These are phyloP conservation scores for Hericium erinaceus DNA, from an alignment of 768 basidiomycete genomes.

Conservation along the genomic window DNA sequence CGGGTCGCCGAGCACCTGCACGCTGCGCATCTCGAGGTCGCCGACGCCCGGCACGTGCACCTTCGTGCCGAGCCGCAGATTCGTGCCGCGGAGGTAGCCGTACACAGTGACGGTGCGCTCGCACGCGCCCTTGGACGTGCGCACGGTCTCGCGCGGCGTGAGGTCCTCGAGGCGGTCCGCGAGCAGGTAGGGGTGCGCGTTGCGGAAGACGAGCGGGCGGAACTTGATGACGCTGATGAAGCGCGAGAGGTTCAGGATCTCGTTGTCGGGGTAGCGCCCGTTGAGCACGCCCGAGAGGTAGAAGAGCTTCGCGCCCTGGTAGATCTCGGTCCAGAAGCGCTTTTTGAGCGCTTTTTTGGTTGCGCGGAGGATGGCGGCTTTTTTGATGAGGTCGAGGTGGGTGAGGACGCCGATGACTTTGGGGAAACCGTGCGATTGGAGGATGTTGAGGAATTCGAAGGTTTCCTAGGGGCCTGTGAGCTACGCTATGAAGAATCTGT, in stretches of 20 bases:
- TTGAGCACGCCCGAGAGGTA: slow-evolving; percentile 96
- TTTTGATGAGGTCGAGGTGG: slow-evolving; percentile 96
- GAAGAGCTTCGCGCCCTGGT: slow-evolving; percentile 96
- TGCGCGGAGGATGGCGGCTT: slow-evolving; percentile 70
- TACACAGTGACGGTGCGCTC: slow-evolving; percentile 93
- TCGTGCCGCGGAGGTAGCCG: slow-evolving; percentile 89
- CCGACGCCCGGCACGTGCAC: slow-evolving; percentile 95
- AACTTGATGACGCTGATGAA: slow-evolving; percentile 99
- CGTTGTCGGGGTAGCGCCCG: slow-evolving; percentile 93
- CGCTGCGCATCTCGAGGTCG: slow-evolving; percentile 68
- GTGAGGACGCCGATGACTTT: slow-evolving; percentile 96
- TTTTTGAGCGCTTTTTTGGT: slow-evolving; percentile 95
- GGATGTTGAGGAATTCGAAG: slow-evolving; percentile 95
- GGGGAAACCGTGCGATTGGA: slow-evolving; percentile 95
- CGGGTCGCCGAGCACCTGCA: slow-evolving; percentile 80
- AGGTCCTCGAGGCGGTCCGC: slow-evolving; percentile 94
- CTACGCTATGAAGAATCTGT: not conserved
- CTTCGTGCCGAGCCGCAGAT: slow-evolving; percentile 62
- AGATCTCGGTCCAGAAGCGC: slow-evolving; percentile 99
- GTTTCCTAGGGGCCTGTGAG: slow-evolving; percentile 59
- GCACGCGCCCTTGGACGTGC: slow-evolving; percentile 74
- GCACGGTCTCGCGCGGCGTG: slow-evolving; percentile 77
- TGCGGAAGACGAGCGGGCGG: slow-evolving; percentile 92
- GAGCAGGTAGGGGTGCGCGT: slow-evolving; percentile 89
- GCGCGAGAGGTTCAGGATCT: slow-evolving; percentile 91